Conservation (phyloP, 148 eudicot species). For the Diospyros kaki region DNA sequence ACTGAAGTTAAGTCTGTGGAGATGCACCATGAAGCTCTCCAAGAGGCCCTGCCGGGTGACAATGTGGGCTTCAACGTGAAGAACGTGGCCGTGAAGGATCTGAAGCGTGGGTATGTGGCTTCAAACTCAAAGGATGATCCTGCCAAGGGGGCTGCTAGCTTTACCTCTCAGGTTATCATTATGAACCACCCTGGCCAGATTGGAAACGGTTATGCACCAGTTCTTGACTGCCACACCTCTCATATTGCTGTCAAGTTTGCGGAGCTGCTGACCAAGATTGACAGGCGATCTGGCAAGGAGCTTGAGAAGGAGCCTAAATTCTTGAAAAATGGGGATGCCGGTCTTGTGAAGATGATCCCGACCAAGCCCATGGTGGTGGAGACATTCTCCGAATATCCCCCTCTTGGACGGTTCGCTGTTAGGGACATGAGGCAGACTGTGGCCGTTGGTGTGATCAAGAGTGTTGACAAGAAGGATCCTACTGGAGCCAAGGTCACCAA, state of each 20-base stretch:
- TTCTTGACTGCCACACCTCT: constrained; percentile 29
- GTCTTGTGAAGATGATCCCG: constrained; percentile 28
- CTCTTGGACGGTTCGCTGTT: constrained; percentile 26
- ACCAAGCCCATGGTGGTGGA: constrained; percentile 30
- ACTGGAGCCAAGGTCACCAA: constrained; percentile 42
- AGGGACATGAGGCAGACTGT: constrained; percentile 32
- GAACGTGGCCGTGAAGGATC: constrained; percentile 30
- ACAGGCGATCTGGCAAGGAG: constrained; percentile 31
- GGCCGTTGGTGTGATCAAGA: constrained; percentile 34
- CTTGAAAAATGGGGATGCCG: constrained; percentile 26
- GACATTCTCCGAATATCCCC: constrained; percentile 23
- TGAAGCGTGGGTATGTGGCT: constrained; percentile 23
- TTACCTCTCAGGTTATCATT: constrained; percentile 24
- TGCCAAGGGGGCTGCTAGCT: constrained; percentile 22
- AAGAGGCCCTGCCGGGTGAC: constrained; percentile 21
- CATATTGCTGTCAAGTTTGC: constrained; percentile 24
- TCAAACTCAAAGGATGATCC: constrained; percentile 28
- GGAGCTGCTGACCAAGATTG: constrained; percentile 26
- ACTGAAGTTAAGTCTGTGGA: constrained; percentile 31
- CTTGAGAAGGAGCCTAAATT: constrained; percentile 29
- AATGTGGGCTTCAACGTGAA: constrained; percentile 26
- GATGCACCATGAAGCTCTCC: constrained; percentile 27
- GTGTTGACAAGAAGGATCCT: constrained; percentile 44
- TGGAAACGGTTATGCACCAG: constrained; percentile 26
- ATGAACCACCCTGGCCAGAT: constrained; percentile 31